Evolutionary conservation across 75 land plant genomes (phyloP).

Genomic region (Picea glauca): DNA sequence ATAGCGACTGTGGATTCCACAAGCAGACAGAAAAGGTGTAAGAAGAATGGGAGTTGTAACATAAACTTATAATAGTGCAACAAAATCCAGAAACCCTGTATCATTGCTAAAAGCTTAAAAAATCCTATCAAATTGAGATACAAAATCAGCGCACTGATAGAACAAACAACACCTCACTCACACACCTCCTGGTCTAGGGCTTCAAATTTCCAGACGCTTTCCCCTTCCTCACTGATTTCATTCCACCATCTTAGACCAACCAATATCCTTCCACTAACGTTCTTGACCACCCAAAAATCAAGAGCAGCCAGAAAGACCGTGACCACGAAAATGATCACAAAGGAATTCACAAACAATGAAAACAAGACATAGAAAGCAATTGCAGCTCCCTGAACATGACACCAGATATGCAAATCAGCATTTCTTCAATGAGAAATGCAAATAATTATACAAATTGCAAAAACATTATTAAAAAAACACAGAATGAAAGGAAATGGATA

Average conservation of each 20-base stretch:
- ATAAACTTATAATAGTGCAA: no score
- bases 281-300: slow-evolving; percentile 99
- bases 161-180: not conserved
- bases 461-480: not conserved
- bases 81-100: not conserved
- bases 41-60: not conserved
- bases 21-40: not conserved
- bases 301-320: slow-evolving; percentile 93
- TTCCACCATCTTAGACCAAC: slow-evolving; percentile 99
- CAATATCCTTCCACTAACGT: slow-evolving; percentile 95
- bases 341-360: slow-evolving; percentile 72
- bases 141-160: not conserved
- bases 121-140: not conserved
- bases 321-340: slow-evolving; percentile 94
- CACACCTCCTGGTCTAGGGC: slow-evolving; percentile 91
- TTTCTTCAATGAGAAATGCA: not conserved
- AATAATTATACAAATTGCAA: not conserved
- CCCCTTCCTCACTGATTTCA: slow-evolving; percentile 91
- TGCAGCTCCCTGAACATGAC: slow-evolving; percentile 63
- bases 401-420: not conserved
- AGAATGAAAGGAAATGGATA: not conserved
- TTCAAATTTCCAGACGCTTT: slow-evolving; percentile 98
- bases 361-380: slow-evolving; percentile 93
- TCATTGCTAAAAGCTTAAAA: not conserved
- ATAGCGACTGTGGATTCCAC: slow-evolving; percentile 49